Evolutionary conservation across 139 green algal species (phyloP).

Genomic region (Closterium sp.): DNA sequence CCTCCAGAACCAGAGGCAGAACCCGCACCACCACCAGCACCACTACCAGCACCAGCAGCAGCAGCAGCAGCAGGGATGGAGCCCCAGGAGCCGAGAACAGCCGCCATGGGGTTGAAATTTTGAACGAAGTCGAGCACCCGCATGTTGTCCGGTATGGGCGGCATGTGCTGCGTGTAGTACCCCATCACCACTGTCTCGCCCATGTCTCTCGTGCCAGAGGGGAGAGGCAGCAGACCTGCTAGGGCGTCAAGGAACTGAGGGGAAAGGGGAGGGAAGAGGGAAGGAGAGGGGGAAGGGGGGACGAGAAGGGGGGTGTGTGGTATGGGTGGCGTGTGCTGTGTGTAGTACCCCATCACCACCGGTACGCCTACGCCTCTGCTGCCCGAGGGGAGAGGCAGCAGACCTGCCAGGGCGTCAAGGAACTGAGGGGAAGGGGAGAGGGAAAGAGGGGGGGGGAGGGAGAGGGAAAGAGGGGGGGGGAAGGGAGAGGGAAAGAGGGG

Average conservation of each 20-base stretch:
- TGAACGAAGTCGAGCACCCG: slow-evolving; percentile 65
- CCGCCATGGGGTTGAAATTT: not conserved
- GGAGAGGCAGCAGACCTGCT: not conserved
- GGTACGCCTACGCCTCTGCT: not conserved
- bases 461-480: not conserved
- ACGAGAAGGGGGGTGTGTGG: not conserved
- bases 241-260: not conserved
- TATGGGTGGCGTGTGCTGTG: slow-evolving; percentile 67
- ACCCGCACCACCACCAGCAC: not conserved
- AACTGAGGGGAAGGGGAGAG: not conserved
- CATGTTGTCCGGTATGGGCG: slow-evolving; percentile 59
- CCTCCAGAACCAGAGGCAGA: not conserved
- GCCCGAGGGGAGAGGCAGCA: not conserved
- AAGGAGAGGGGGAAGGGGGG: not conserved
- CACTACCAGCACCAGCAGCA: not conserved
- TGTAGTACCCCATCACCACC: slow-evolving; percentile 68
- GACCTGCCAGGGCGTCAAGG: not conserved
- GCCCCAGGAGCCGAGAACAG: not conserved
- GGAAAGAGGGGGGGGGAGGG: not conserved
- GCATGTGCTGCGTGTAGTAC: slow-evolving; percentile 74
- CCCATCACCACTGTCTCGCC: slow-evolving; percentile 52
- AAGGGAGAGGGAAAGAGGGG: not conserved
- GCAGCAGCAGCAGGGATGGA: not conserved
- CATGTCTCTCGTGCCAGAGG: not conserved
- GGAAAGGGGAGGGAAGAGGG: not conserved